phyloP scores from a whole-genome alignment of 2,329 filamentous ascomycete genomes.

The Neopestalotiopsis sp. region DNA sequence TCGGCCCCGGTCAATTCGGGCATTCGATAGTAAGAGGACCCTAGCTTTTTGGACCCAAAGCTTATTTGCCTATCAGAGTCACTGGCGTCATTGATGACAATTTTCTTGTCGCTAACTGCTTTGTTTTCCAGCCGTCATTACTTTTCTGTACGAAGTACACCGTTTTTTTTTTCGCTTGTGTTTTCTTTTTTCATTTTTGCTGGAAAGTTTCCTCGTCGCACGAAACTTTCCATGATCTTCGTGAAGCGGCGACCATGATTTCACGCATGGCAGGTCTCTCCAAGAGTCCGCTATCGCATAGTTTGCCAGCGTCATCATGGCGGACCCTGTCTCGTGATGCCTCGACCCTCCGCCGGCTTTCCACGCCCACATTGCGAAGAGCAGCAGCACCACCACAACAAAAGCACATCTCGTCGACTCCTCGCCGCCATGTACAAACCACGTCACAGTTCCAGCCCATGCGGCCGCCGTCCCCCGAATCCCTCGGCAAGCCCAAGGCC shows the following conservation, averaged over 20 bases:
- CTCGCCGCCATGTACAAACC: constrained; percentile 33
- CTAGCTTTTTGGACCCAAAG: neutral
- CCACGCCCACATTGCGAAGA: neutral
- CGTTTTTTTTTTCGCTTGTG: neutral
- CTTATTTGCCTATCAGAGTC: constrained; percentile 5
- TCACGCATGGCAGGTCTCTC: constrained; percentile 32
- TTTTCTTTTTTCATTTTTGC: constrained; percentile 19
- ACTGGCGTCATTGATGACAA: constrained; percentile 25
- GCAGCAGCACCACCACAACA: neutral
- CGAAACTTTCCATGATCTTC: neutral
- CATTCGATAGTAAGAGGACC: neutral
- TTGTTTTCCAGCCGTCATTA: constrained; percentile 24
- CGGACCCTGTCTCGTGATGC: constrained; percentile 15
- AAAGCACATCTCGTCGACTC: constrained; percentile 21
- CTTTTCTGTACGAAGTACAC: constrained; percentile 15
- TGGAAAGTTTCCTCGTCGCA: constrained; percentile 9
- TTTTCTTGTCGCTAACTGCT: constrained; percentile 16
- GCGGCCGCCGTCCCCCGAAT: constrained; percentile 77
- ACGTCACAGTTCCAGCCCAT: constrained; percentile 65
- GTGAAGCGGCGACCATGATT: constrained; percentile 30
- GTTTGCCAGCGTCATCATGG: constrained; percentile 13
- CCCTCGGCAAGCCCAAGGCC: constrained; percentile 73
- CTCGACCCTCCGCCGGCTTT: neutral
- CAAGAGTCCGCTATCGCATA: constrained; percentile 22
- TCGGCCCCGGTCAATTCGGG: neutral